These are phyloP conservation scores for Prototheca wickerhamii DNA, from an alignment of 163 green algal species.

Conservation along the genomic window DNA sequence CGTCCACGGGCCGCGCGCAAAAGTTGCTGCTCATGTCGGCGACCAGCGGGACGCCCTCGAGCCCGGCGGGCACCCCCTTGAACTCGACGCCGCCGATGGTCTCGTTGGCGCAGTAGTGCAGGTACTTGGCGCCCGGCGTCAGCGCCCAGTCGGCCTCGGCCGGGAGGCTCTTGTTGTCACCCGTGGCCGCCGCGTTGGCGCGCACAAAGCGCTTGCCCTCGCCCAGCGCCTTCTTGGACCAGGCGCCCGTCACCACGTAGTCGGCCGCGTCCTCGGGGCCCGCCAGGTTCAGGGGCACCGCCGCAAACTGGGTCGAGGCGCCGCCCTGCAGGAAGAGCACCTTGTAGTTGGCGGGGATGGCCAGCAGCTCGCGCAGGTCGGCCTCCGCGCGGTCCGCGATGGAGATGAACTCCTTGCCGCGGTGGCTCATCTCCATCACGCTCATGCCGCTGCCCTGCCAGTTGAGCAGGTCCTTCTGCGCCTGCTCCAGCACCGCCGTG, in stretches of 20 bases:
- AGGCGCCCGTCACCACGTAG: constrained; percentile 89
- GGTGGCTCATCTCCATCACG: constrained; percentile 99
- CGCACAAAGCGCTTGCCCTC: constrained; percentile 46
- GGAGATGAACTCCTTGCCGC: constrained; percentile 88
- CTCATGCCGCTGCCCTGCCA: constrained; percentile 72
- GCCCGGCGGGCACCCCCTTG: constrained; percentile 41
- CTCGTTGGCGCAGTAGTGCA: constrained; percentile 99
- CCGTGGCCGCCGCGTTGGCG: constrained; percentile 80
- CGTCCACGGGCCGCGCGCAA: constrained; percentile 92
- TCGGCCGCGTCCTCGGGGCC: constrained; percentile 61
- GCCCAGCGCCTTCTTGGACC: constrained; percentile 88
- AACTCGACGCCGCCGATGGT: constrained; percentile 94
- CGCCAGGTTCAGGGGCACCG: constrained; percentile 91
- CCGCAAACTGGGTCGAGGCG: constrained; percentile 86
- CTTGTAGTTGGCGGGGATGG: constrained; percentile 95
- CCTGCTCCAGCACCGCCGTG: constrained; percentile 75
- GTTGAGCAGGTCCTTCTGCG: constrained; percentile 88
- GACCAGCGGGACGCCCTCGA: constrained; percentile 66
- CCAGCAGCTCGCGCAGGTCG: constrained; percentile 83
- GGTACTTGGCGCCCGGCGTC: constrained; percentile 46
- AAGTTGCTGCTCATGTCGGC: constrained; percentile 99
- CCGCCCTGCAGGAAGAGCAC: constrained; percentile 81
- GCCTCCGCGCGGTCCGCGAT: constrained; percentile 86
- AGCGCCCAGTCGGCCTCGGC: constrained; percentile 71
- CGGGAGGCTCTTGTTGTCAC: constrained; percentile 77